phyloP scores from a whole-genome alignment of 495 filamentous ascomycete genomes.

The Penicillium robsamsonii region DNA sequence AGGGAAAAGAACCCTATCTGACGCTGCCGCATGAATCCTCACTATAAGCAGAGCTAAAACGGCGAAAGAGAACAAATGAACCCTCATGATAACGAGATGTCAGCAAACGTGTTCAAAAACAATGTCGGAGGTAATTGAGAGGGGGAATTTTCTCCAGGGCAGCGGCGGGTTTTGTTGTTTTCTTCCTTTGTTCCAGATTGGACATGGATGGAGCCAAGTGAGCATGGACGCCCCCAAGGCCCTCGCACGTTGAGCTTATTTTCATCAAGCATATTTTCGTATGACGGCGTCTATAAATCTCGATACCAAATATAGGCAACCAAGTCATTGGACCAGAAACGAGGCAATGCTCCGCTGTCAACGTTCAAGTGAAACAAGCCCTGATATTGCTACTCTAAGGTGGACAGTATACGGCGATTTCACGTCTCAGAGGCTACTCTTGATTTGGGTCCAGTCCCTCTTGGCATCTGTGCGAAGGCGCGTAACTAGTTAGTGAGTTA shows the following conservation, averaged over 20 bases:
- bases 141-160: background rate
- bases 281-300: conserved; percentile 6
- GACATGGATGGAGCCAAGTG: conserved; percentile 2
- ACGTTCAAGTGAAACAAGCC: conserved; percentile 13
- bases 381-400: background rate
- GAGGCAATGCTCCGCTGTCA: background rate
- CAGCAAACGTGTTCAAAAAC: background rate
- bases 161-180: conserved; percentile 6
- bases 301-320: background rate
- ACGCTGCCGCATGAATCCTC: conserved; percentile 2
- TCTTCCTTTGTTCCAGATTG: conserved; percentile 1
- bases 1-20: conserved; percentile 3
- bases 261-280: conserved; percentile 10
- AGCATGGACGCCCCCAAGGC: conserved; percentile 10
- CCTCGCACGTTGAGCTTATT: conserved; percentile 6
- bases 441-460: too few species aligned
- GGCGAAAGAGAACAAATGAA: conserved; percentile 4
- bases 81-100: conserved; percentile 4
- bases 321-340: background rate
- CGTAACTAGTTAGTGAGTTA: too few species aligned
- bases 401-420: too few species aligned
- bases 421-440: too few species aligned
- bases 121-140: background rate
- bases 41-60: conserved; percentile 11
- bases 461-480: too few species aligned